A percentile compares a stretch with the other conserved stretches of the same genome.
These are phyloP conservation scores for Fusarium annulatum DNA, from an alignment of 2,329 filamentous ascomycete genomes.

Conservation along the genomic window DNA sequence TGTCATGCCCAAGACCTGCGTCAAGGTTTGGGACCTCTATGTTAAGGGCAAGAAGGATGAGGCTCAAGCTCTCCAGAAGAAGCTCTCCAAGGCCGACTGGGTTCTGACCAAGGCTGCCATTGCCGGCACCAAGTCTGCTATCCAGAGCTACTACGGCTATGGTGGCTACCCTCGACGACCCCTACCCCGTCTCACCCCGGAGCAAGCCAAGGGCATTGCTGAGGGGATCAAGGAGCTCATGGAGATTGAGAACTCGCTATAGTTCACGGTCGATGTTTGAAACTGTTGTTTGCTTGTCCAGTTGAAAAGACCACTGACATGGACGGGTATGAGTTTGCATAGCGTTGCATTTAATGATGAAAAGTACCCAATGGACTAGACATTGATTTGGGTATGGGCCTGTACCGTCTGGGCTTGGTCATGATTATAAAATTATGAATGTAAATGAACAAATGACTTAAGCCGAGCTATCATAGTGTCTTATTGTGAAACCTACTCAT, in stretches of 20 bases:
- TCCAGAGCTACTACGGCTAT: constrained; percentile 85
- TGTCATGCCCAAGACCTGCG: constrained; percentile 84
- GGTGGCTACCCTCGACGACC: constrained; percentile 80
- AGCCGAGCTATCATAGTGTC: not conserved
- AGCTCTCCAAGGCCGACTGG: constrained; percentile 85
- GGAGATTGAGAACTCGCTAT: constrained; percentile 70
- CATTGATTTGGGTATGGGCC: not conserved
- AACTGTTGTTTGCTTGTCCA: not conserved
- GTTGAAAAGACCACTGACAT: not conserved
- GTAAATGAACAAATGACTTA: constrained; percentile 27
- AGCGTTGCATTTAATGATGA: constrained; percentile 39
- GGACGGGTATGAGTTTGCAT: constrained; percentile 31
- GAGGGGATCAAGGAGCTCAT: constrained; percentile 72
- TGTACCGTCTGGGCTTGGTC: not conserved
- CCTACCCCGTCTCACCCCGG: constrained; percentile 72
- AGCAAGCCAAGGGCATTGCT: constrained; percentile 62
- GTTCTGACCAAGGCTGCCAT: constrained; percentile 84
- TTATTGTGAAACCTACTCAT: not conserved
- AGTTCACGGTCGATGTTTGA: constrained; percentile 1
- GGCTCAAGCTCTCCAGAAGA: constrained; percentile 78
- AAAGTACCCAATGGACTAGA: constrained; percentile 5
- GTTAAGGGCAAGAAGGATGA: constrained; percentile 78
- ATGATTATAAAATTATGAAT: constrained; percentile 24
- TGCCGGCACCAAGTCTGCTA: constrained; percentile 85
- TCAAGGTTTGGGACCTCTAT: constrained; percentile 82